Percentiles rank a stretch among this genome's conserved stretches.
phyloP scores from a whole-genome alignment of 805 yeast species.

The Yarrowia deformans region DNA sequence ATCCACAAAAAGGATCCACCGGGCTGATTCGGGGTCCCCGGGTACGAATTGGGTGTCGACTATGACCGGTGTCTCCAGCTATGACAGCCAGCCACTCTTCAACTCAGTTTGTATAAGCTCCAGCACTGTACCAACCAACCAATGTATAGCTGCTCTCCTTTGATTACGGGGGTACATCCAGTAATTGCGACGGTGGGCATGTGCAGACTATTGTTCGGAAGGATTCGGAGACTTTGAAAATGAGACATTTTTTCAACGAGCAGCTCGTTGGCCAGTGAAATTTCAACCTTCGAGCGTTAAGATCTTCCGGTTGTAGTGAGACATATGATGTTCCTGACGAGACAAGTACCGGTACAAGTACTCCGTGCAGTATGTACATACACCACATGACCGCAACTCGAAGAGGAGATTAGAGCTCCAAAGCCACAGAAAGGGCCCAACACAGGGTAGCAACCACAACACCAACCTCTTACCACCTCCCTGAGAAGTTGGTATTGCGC shows the following conservation, averaged over 20 bases:
- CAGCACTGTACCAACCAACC: neutral
- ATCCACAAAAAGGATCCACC: no score
- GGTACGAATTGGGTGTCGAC: no score
- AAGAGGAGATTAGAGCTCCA: neutral
- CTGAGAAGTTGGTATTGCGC: neutral
- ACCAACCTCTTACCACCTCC: neutral
- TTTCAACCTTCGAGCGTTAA: no score
- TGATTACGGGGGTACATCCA: neutral
- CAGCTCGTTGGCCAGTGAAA: no score
- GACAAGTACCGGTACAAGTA: no score
- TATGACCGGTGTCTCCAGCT: no score
- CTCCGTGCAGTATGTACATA: no score
- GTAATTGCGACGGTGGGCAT: neutral
- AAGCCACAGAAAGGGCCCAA: neutral
- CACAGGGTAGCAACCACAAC: neutral
- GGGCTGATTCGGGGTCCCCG: no score
- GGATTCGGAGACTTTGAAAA: neutral
- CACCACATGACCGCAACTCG: neutral
- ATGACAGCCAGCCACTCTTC: neutral
- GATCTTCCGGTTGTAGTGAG: no score
- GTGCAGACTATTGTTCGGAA: neutral
- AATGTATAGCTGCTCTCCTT: neutral
- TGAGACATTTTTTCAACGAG: no score
- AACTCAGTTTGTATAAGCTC: neutral
- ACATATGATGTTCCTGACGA: no score